Evolutionary conservation across 345 rosid genomes (phyloP).

Genomic region (Melaleuca alternifolia): DNA sequence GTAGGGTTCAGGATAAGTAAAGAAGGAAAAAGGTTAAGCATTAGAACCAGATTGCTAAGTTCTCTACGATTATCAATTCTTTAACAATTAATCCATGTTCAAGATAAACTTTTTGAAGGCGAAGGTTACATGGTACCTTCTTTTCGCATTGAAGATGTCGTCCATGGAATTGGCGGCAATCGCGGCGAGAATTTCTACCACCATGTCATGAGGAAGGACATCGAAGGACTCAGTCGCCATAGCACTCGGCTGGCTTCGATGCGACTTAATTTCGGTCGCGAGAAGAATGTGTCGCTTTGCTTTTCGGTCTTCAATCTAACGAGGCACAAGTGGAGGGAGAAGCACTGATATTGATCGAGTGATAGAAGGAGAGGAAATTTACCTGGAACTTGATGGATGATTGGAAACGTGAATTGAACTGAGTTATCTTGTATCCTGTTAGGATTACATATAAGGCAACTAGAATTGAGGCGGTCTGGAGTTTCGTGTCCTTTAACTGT

Average conservation of each 20-base stretch:
- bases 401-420: neutral
- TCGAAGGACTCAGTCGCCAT: neutral
- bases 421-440: neutral
- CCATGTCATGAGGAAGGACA: neutral
- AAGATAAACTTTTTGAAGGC: neutral
- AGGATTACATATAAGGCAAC: neutral
- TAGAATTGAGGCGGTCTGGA: neutral
- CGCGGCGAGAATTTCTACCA: neutral
- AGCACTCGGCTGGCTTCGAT: neutral
- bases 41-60: neutral
- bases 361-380: neutral
- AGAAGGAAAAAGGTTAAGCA: neutral
- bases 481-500: neutral
- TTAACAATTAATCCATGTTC: no score
- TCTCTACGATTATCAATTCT: neutral
- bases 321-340: neutral
- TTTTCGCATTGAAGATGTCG: neutral
- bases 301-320: neutral
- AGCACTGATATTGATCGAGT: neutral
- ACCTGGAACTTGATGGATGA: neutral
- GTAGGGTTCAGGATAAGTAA: neutral
- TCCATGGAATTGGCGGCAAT: neutral
- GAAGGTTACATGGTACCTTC: neutral
- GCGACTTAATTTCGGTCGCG: neutral
- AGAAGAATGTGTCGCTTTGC: neutral